phyloP scores from a whole-genome alignment of 208 protist species.

The Crithidia fasciculata region DNA sequence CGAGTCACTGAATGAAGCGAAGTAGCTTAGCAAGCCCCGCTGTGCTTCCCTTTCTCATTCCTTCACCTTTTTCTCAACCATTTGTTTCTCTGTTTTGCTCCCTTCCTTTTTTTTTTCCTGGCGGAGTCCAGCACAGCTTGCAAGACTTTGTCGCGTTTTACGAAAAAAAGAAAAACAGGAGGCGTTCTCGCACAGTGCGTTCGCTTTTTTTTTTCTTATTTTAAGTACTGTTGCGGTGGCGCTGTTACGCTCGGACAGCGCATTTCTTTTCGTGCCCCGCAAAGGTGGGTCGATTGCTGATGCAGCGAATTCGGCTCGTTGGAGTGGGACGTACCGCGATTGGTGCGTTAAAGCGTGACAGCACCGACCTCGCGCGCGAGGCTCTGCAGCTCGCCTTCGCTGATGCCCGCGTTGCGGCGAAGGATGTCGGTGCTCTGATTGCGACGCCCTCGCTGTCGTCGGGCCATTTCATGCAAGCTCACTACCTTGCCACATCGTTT shows the following conservation, averaged over 20 bases:
- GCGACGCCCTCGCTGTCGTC: slow-evolving; percentile 79
- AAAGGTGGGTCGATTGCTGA: neutral
- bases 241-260: neutral
- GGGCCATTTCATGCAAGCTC: slow-evolving; percentile 76
- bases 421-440: slow-evolving; percentile 72
- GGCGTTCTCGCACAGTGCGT: no score
- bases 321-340: slow-evolving; percentile 62
- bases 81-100: no score
- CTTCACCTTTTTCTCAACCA: no score
- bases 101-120: no score
- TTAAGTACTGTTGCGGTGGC: no score
- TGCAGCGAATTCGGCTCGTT: slow-evolving; percentile 47
- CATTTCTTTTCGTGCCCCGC: neutral
- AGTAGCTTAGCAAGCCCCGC: no score
- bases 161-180: no score
- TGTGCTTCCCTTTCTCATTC: no score
- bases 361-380: slow-evolving; percentile 43
- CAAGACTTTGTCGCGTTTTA: no score
- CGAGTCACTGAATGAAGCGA: no score
- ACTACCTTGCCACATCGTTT: slow-evolving; percentile 65
- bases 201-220: no score
- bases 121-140: no score
- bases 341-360: slow-evolving; percentile 47
- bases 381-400: slow-evolving; percentile 57
- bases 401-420: slow-evolving; percentile 51